These are phyloP conservation scores for Sutorius eximius DNA, from an alignment of 1,284 basidiomycete genomes.

Conservation along the genomic window DNA sequence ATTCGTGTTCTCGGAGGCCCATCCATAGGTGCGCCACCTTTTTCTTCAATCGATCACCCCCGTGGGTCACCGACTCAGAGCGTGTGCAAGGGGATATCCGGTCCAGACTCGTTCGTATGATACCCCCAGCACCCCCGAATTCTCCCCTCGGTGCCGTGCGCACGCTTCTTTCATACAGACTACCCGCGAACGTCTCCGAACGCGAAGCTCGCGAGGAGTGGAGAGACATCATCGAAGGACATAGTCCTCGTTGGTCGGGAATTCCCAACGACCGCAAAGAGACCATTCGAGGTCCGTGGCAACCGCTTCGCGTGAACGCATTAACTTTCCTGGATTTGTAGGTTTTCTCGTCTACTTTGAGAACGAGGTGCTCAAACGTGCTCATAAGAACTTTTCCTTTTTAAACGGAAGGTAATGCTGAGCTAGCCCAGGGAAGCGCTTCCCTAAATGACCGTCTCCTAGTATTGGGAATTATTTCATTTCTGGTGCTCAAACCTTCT, in stretches of 20 bases:
- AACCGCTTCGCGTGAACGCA: neutral
- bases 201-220: constrained; percentile 85
- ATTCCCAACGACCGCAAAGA: constrained; percentile 94
- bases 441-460: constrained; percentile 4
- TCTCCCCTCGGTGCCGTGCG: constrained; percentile 72
- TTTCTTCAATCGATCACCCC: constrained; percentile 7
- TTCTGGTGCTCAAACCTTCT: constrained; percentile 82
- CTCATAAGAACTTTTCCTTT: constrained; percentile 92
- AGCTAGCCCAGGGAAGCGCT: constrained; percentile 10
- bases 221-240: constrained; percentile 91
- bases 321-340: constrained; percentile 31
- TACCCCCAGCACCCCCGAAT: constrained; percentile 58
- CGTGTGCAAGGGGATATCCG: constrained; percentile 70
- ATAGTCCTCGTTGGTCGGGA: constrained; percentile 80
- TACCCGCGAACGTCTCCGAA: constrained; percentile 68
- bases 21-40: constrained; percentile 59
- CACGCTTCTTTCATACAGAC: constrained; percentile 76
- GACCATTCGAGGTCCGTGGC: constrained; percentile 68
- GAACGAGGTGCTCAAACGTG: constrained; percentile 79
- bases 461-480: constrained; percentile 90
- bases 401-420: constrained; percentile 70
- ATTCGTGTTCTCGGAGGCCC: constrained; percentile 82
- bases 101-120: constrained; percentile 78
- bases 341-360: constrained; percentile 92
- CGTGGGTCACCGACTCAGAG: constrained; percentile 10